Percentiles rank a stretch among this genome's conserved stretches.
phyloP scores from a whole-genome alignment of 2,329 filamentous ascomycete genomes.

The Sclerotiophoma versabilis region DNA sequence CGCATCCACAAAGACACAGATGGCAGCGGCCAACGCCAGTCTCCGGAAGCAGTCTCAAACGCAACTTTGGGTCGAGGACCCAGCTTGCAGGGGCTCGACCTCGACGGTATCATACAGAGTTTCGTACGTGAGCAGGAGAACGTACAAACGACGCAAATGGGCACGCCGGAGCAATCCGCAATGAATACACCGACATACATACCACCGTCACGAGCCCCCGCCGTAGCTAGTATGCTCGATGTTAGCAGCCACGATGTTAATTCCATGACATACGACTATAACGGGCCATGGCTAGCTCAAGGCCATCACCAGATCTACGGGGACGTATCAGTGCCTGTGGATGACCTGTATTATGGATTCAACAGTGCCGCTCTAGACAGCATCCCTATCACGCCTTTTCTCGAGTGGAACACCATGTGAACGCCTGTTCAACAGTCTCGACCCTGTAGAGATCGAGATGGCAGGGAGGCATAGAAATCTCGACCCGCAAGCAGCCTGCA shows the following conservation, averaged over 20 bases:
- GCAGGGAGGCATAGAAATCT: no score
- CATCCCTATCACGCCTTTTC: slow-evolving; percentile 24
- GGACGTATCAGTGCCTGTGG: slow-evolving; percentile 27
- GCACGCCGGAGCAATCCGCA: slow-evolving; percentile 6
- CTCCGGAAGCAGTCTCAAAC: slow-evolving; percentile 3
- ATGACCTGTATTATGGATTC: slow-evolving; percentile 37
- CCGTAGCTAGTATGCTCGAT: neutral
- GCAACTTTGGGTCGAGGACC: slow-evolving; percentile 23
- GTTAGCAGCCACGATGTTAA: neutral
- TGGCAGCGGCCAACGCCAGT: slow-evolving; percentile 12
- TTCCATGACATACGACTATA: slow-evolving; percentile 17
- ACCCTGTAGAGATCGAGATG: neutral
- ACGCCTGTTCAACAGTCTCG: neutral
- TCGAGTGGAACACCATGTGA: slow-evolving; percentile 26
- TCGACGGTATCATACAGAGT: slow-evolving; percentile 54
- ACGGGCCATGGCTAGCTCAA: slow-evolving; percentile 18
- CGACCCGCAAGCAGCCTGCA: no score
- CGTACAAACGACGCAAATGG: slow-evolving; percentile 16
- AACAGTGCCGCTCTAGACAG: slow-evolving; percentile 36
- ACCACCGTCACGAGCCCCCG: neutral
- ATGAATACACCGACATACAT: slow-evolving; percentile 13
- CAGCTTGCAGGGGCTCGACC: slow-evolving; percentile 47
- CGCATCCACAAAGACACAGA: slow-evolving; percentile 24
- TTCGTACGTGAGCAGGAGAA: slow-evolving; percentile 48
- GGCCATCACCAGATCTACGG: slow-evolving; percentile 21